Evolutionary conservation across 2,329 filamentous ascomycete species (phyloP).

Genomic region (Clonostachys byssicola): DNA sequence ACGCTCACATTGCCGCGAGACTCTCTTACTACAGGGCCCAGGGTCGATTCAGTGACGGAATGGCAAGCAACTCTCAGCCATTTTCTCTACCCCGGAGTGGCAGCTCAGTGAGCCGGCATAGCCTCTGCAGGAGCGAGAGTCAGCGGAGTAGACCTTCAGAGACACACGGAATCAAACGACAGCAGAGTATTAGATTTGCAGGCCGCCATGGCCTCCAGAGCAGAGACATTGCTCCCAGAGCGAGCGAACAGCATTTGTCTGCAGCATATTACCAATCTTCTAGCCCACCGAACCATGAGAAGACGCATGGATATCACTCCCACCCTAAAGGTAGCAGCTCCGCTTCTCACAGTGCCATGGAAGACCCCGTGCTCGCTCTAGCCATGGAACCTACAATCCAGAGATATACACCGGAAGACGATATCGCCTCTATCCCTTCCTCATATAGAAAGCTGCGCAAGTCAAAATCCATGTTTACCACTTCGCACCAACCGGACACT

Average conservation of each 20-base stretch:
- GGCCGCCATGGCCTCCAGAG: slow-evolving; percentile 21
- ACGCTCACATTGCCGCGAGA: slow-evolving; percentile 59
- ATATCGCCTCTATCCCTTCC: slow-evolving; percentile 36
- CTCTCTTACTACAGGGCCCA: slow-evolving; percentile 55
- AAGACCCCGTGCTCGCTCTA: slow-evolving; percentile 18
- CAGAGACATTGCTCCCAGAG: slow-evolving; percentile 19
- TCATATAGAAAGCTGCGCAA: slow-evolving; percentile 43
- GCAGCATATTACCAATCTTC: neutral
- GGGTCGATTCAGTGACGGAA: slow-evolving; percentile 16
- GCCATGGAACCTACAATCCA: slow-evolving; percentile 18
- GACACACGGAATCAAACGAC: slow-evolving; percentile 23
- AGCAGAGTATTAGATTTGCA: slow-evolving; percentile 54
- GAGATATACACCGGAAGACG: slow-evolving; percentile 42
- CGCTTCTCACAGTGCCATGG: no score
- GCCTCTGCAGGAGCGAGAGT: no score
- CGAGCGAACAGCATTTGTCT: slow-evolving; percentile 5
- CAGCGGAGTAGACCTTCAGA: no score
- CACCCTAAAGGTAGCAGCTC: no score
- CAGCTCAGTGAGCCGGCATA: no score
- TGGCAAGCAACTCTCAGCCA: neutral
- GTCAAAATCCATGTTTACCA: slow-evolving; percentile 49
- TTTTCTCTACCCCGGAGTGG: no score
- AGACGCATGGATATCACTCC: neutral
- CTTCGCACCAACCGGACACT: slow-evolving; percentile 11
- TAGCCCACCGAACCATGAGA: neutral